Evolutionary conservation across 495 filamentous ascomycete species (phyloP), one percentile per base, ranked within the genome.

Genomic region (Hypoxylon crocopeplum): DNA sequence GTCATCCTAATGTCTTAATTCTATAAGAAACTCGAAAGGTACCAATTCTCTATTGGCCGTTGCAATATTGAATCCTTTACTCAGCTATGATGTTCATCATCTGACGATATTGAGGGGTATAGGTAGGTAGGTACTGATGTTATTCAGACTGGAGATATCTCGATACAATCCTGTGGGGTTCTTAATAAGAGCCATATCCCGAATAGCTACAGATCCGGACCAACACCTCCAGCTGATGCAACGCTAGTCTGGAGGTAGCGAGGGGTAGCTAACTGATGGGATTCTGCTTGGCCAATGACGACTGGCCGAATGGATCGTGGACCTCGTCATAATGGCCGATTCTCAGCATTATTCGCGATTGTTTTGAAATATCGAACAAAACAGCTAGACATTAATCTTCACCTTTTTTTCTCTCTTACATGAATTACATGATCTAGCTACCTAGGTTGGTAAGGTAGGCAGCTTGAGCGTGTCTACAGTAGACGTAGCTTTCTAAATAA

Each of bases 181-280:
- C 39, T 51, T 53, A 53, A 57, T 54, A 58, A 58, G 48, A 58
- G 19, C 53, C 42, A 44, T 52, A 21, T 40, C 20, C 32, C 16
- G 16, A 39, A 39, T 39, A 42, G n/a, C 44, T 30, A 56, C 48
- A 54, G 38, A 29, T n/a, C 48, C 60, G 60, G 60, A 64, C 60
- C 60, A 64, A 53, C 32, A 55, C 24, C 60, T 64, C 60, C 60
- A 64, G 53, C 22, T 32, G 19, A 64, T 64, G 48, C 30, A 50
- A 64, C 60, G 42, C 48, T 64, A 64, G 12, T n/a, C 60, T 36
- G 21, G 37, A 58, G 37, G 29, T 21, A 53, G 36, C 55, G 56
- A 52, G 47, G 56, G 56, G 56, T 52, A 49, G 25, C 53, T 48
- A 15, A 3, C 27, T 20, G 30, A 50, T 41, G 39, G 17, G 30